Base-by-base conservation (phyloP, 805 yeast genomes). In the Candida gorgasii region DNA sequence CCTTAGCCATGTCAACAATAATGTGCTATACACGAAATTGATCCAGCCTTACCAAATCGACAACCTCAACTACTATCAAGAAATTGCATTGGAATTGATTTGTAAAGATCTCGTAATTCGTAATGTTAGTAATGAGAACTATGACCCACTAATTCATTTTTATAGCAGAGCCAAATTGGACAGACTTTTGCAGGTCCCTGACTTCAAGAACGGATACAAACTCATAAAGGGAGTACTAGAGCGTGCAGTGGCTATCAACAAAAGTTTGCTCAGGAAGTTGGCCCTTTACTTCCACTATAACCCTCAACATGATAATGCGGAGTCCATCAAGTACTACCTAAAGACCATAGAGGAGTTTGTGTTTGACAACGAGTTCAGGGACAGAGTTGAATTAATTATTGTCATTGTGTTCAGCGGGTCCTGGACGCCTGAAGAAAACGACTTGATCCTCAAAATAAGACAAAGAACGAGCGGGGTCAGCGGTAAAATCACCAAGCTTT, bases 291-390 rank as follows among this genome's bases (percentile, higher is more conserved):
- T 40, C 22, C 34, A 40, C 7, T 40, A 34, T 29, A 19, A 5
- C 3, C 18, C 24, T 4, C 13, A 14, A 12, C 8, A 14, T 13
- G 29, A 34, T 20, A 16, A 20, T 11, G n/a, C 6, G 2, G 15
- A 32, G 35, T 16, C 13, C 20, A 11, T 44, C 37, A 29, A 42
- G 17, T 29, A 44, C 31, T 48, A 47, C 17, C 16, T 39, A 13
- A 51, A 48, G 33, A 24, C 47, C 1, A 28, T 53, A 4, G 56
- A 55, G 27, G 19, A 50, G 8, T 39, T 55, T 3, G 39, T 50
- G 4, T 44, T 53, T 23, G 54, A 52, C 32, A 45, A 44, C 26
- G 48, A 46, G 31, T 48, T 49, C 43, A 37, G 41, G 17, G 43
- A 36, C 16, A 18, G 37, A 9, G 39, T 44, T 3, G 24, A 30